phyloP scores from a whole-genome alignment of 2,329 filamentous ascomycete species.

The Penicillium sp. region DNA sequence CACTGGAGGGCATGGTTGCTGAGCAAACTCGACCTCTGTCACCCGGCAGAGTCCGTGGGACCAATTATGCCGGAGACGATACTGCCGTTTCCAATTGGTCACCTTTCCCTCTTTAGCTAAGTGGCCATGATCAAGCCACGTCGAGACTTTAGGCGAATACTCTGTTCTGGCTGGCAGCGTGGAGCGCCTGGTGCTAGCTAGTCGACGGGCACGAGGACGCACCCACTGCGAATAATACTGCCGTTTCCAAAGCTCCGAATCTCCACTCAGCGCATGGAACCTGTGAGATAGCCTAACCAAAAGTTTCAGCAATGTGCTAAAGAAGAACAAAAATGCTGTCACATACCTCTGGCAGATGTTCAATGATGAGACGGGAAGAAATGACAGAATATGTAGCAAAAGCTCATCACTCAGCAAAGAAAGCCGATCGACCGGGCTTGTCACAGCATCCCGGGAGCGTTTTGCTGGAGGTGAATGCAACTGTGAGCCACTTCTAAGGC shows the following conservation, averaged over 20 bases:
- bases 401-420: slow-evolving; percentile 82
- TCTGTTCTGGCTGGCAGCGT: slow-evolving; percentile 39
- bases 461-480: slow-evolving; percentile 41
- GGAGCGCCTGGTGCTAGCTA: slow-evolving; percentile 62
- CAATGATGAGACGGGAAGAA: slow-evolving; percentile 67
- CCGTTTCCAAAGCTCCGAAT: slow-evolving; percentile 86
- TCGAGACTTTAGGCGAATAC: slow-evolving; percentile 57
- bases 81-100: slow-evolving; percentile 83
- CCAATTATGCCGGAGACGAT: slow-evolving; percentile 90
- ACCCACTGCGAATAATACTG: slow-evolving; percentile 88
- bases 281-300: slow-evolving; percentile 58
- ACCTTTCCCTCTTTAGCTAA: slow-evolving; percentile 50
- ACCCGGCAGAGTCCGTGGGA: slow-evolving; percentile 75
- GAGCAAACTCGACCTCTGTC: slow-evolving; percentile 67
- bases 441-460: slow-evolving; percentile 36
- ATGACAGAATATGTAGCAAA: slow-evolving; percentile 76
- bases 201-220: slow-evolving; percentile 70
- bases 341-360: slow-evolving; percentile 59
- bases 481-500: slow-evolving; percentile 21
- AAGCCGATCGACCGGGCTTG: slow-evolving; percentile 55
- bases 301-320: slow-evolving; percentile 2
- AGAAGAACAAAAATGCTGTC: not conserved
- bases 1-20: slow-evolving; percentile 56
- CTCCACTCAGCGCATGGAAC: slow-evolving; percentile 68
- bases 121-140: slow-evolving; percentile 61